phyloP scores from a whole-genome alignment of 2,329 filamentous ascomycete species.

The Sporothrix humicola region DNA sequence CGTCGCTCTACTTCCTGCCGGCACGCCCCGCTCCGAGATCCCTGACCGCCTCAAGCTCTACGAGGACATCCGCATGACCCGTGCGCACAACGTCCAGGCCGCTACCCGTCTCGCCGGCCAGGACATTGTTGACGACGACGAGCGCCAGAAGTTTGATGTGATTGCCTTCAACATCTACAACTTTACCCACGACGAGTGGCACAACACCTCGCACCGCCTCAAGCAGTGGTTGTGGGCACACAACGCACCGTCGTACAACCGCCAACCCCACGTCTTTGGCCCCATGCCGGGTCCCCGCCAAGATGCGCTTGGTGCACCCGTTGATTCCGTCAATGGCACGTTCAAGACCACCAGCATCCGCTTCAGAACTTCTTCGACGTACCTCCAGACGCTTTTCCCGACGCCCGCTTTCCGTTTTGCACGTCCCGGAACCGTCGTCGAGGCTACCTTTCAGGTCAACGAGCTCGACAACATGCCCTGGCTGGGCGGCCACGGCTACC shows the following conservation, averaged over 20 bases:
- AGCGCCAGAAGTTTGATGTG: background rate
- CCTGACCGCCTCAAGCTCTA: background rate
- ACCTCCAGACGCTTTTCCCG: background rate
- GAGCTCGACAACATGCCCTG: background rate
- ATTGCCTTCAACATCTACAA: background rate
- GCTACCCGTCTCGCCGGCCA: background rate
- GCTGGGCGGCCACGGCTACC: background rate
- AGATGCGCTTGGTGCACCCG: background rate
- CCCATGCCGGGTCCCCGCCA: background rate
- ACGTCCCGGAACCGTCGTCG: background rate
- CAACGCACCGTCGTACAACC: background rate
- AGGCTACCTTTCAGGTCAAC: background rate
- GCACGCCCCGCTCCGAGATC: background rate
- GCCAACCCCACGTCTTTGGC: background rate
- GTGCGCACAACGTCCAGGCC: constrained; percentile 8
- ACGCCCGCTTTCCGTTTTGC: background rate
- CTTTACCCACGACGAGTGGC: constrained; percentile 20
- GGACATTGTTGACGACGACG: background rate
- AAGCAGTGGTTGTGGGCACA: constrained; percentile 3
- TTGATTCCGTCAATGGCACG: background rate
- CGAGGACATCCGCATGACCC: background rate
- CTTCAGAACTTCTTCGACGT: background rate
- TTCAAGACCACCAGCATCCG: constrained; percentile 5
- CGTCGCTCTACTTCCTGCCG: background rate
- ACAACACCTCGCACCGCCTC: constrained; percentile 8